phyloP scores from a whole-genome alignment of 495 filamentous ascomycete genomes.

The Neurospora sp. region DNA sequence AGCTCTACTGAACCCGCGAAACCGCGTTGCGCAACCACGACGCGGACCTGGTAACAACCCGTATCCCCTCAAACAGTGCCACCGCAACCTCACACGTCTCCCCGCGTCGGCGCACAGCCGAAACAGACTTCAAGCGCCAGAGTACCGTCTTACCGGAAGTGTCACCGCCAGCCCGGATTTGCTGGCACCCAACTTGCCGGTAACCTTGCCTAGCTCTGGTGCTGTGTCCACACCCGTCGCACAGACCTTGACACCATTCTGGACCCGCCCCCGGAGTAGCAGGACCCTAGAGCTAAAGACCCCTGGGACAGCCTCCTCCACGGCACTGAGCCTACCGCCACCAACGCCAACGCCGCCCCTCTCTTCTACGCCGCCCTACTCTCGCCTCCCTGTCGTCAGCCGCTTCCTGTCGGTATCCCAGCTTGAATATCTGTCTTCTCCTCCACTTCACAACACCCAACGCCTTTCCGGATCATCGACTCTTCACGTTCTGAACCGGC shows the following conservation, averaged over 20 bases:
- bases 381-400: background rate
- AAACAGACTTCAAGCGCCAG: background rate
- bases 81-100: slow-evolving; percentile 1
- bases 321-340: background rate
- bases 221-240: slow-evolving; percentile 14
- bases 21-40: background rate
- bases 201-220: slow-evolving; percentile 11
- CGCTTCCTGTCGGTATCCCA: background rate
- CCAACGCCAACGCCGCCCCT: background rate
- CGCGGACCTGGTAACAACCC: background rate
- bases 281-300: background rate
- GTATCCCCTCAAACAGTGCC: background rate
- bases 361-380: background rate
- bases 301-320: background rate
- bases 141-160: slow-evolving; percentile 1
- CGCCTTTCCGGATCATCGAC: background rate
- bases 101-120: background rate
- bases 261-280: background rate
- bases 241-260: slow-evolving; percentile 11
- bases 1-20: background rate
- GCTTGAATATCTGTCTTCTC: slow-evolving; percentile 1
- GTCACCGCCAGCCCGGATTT: slow-evolving; percentile 7
- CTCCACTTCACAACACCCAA: slow-evolving; percentile 3
- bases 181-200: slow-evolving; percentile 18
- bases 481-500: background rate